Base-by-base conservation (phyloP, 768 basidiomycete species). In the Termitomyces sp. region DNA sequence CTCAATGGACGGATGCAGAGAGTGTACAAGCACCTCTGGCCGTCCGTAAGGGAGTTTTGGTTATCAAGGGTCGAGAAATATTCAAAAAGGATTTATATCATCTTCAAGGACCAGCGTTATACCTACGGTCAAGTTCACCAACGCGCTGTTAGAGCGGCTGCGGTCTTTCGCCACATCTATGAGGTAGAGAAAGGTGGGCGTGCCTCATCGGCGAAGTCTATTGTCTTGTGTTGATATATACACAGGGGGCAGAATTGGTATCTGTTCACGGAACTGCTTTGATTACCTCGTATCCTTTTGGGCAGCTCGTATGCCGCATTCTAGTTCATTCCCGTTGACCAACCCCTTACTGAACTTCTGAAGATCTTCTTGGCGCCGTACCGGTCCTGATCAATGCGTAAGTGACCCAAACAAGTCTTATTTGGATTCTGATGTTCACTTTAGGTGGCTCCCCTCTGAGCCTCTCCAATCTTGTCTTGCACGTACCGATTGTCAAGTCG, bases 281-380 rank as follows among this genome's bases (percentile, higher is more conserved):
- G 85, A 87, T 57, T 87, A 79, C 65, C 69, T 86, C 9, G 74
- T 83, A 46, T 73, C 76, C 4, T 88, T 84, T 65, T 88, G 82
- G 83, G 87, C 85, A 4, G 80, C 79, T 65, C 83, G 80, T 82
- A 68, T 57, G 78, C 73, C 22, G 33, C 33, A 26, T 33, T 34
- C 40, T 10, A 12, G 27, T 34, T 53, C 40, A 53, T 55, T 48
- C 13, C 18, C n/a, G 14, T 64, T 54, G 63, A 47, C 32, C 47
- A 56, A 58, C 2, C 6, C 37, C 47, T 57, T 37, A 60, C 8
- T 53, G 9, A 36, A 26, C 43, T 52, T n/a, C 26, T 60, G 34
- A 53, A 82, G 80, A 87, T 65, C 72, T 85, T 30, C 73, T 89
- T 56, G 87, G 87, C 26, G 86, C 84, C 12, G 79, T 88, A 13